Evolutionary conservation across 257 asterid species (phyloP).

Genomic region (Fraxinus quadrangulata): DNA sequence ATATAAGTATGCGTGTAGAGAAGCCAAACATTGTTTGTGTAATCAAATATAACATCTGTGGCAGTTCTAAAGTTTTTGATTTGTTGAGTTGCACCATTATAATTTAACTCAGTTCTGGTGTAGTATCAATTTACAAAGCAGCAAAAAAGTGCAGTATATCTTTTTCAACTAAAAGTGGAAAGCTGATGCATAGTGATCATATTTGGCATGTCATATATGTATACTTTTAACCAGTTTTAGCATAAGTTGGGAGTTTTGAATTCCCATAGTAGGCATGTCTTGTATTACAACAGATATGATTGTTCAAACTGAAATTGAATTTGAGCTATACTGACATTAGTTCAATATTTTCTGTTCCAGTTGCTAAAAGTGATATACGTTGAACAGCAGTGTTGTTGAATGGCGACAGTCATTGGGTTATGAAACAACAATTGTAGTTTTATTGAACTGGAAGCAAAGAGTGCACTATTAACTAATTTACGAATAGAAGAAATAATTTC

Average conservation of each 20-base stretch:
- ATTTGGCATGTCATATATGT: not conserved
- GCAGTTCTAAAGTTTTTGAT: not conserved
- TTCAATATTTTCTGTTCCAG: constrained; percentile 19
- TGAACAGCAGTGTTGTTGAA: constrained; percentile 16
- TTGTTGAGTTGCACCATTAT: not conserved
- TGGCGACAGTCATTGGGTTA: constrained; percentile 20
- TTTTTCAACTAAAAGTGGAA: constrained; percentile 9
- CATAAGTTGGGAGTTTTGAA: not conserved
- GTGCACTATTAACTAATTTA: constrained; percentile 7
- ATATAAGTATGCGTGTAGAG: not conserved
- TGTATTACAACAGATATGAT: not conserved
- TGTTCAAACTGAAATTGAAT: not conserved
- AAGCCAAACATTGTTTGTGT: not conserved
- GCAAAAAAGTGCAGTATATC: not conserved
- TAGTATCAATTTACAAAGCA: not conserved
- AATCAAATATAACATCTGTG: not conserved
- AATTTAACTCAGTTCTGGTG: constrained; percentile 11
- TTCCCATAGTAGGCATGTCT: constrained; percentile 8
- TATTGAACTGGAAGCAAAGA: constrained; percentile 15
- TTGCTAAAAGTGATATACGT: constrained; percentile 22
- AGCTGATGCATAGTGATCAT: not conserved
- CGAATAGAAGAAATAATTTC: constrained; percentile 46
- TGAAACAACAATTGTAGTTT: not conserved
- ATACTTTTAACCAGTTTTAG: constrained; percentile 5
- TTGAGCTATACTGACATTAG: constrained; percentile 11